Percentiles rank a stretch among this genome's conserved stretches.
phyloP scores from a whole-genome alignment of 2,329 filamentous ascomycete genomes.

The Botrytis squamosa region DNA sequence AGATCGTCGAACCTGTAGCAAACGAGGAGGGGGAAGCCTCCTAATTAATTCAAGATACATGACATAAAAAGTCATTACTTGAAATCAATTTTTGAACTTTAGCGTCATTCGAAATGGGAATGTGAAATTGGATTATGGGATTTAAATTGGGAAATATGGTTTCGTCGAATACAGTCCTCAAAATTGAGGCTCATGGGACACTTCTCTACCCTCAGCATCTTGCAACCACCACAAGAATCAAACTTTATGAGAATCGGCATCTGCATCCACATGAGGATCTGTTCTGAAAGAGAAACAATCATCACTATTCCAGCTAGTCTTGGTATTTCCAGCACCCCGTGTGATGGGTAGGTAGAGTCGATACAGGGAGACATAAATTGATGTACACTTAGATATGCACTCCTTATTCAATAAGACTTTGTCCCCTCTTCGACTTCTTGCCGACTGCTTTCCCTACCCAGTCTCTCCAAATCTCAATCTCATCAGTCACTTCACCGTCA shows the following conservation, averaged over 20 bases:
- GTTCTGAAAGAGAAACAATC: neutral
- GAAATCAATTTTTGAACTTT: constrained; percentile 26
- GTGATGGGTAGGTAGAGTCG: neutral
- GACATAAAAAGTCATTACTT: constrained; percentile 3
- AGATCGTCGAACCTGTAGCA: constrained; percentile 23
- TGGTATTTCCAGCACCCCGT: neutral
- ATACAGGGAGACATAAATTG: neutral
- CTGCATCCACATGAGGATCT: neutral
- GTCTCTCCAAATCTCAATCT: neutral
- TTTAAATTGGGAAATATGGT: neutral
- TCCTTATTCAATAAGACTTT: neutral
- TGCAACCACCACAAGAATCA: neutral
- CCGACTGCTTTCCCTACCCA: neutral
- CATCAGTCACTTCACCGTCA: neutral
- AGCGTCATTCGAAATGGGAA: constrained; percentile 31
- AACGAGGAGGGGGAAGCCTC: constrained; percentile 30
- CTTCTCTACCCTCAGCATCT: neutral
- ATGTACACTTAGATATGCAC: neutral
- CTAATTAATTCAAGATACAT: constrained; percentile 22
- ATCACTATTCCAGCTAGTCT: neutral
- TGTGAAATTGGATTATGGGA: constrained; percentile 11
- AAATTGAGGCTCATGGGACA: constrained; percentile 1
- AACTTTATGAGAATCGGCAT: neutral
- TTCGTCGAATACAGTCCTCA: neutral
- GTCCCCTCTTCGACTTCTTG: neutral